phyloP scores from a whole-genome alignment of 257 asterid genomes.

The Nicotiana obtusifolia region DNA sequence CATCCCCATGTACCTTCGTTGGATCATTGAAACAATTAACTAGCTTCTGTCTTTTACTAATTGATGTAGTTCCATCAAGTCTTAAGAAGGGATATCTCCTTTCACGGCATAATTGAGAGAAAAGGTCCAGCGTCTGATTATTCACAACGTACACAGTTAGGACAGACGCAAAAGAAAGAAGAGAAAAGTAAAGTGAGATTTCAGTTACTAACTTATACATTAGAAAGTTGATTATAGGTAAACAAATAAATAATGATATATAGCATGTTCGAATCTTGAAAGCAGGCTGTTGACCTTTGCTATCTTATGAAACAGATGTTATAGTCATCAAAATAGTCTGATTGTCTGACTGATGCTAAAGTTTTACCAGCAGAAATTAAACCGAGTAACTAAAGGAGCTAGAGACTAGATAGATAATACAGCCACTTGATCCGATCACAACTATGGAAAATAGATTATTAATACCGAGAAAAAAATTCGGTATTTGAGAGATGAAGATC shows the following conservation, averaged over 20 bases:
- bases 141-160: constrained; percentile 15
- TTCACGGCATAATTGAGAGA: constrained; percentile 93
- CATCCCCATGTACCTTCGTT: constrained; percentile 47
- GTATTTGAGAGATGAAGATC: not conserved
- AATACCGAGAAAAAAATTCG: not conserved
- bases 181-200: constrained; percentile 1
- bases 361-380: not conserved
- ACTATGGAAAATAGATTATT: not conserved
- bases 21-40: constrained; percentile 86
- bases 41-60: constrained; percentile 89
- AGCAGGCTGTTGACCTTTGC: not conserved
- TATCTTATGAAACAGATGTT: not conserved
- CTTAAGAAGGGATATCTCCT: constrained; percentile 91
- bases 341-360: not conserved
- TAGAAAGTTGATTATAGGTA: not conserved
- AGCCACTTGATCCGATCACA: not conserved
- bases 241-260: not conserved
- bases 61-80: constrained; percentile 94
- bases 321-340: not conserved
- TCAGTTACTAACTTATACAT: not conserved
- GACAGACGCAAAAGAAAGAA: constrained; percentile 10
- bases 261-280: not conserved
- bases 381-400: not conserved
- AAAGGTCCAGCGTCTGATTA: constrained; percentile 84
- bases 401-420: not conserved